phyloP scores from a whole-genome alignment of 1,284 basidiomycete genomes.

The Cutaneotrichosporon mucoides region DNA sequence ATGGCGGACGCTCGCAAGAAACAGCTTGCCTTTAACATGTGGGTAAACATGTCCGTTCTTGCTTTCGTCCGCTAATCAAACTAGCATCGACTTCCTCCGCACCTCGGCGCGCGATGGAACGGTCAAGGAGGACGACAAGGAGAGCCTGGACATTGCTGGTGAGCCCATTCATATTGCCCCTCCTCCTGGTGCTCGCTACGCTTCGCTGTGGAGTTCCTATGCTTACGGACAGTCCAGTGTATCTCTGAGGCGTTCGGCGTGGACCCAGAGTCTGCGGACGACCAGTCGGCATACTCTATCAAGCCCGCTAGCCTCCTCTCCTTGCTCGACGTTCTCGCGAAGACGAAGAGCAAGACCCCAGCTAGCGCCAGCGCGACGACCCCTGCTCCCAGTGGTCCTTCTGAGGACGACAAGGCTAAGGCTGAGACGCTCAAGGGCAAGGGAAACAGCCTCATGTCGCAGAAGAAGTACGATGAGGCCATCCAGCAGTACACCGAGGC shows the following conservation, averaged over 20 bases:
- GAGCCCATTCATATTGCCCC: slow-evolving; percentile 32
- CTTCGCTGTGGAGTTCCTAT: no score
- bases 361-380: slow-evolving; percentile 32
- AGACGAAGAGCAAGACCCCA: slow-evolving; percentile 59
- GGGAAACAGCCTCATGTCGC: slow-evolving; percentile 80
- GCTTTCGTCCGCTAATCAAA: not conserved
- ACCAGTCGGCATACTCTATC: slow-evolving; percentile 67
- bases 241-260: slow-evolving; percentile 90
- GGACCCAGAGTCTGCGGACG: slow-evolving; percentile 59
- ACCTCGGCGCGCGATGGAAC: slow-evolving; percentile 76
- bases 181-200: no score
- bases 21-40: slow-evolving; percentile 49
- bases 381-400: slow-evolving; percentile 51
- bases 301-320: slow-evolving; percentile 73
- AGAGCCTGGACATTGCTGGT: slow-evolving; percentile 87
- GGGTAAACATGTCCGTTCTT: not conserved
- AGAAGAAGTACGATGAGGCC: slow-evolving; percentile 68
- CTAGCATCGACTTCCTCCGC: slow-evolving; percentile 79
- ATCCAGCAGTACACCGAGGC: slow-evolving; percentile 76
- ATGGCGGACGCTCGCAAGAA: slow-evolving; percentile 41
- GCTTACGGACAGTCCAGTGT: slow-evolving; percentile 68
- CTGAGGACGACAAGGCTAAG: slow-evolving; percentile 63
- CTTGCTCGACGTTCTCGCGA: slow-evolving; percentile 82
- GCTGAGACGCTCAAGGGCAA: slow-evolving; percentile 77
- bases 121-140: slow-evolving; percentile 82